Conservation (phyloP, 306 rosid genomes). For the Oxytropis ochrocephala region DNA sequence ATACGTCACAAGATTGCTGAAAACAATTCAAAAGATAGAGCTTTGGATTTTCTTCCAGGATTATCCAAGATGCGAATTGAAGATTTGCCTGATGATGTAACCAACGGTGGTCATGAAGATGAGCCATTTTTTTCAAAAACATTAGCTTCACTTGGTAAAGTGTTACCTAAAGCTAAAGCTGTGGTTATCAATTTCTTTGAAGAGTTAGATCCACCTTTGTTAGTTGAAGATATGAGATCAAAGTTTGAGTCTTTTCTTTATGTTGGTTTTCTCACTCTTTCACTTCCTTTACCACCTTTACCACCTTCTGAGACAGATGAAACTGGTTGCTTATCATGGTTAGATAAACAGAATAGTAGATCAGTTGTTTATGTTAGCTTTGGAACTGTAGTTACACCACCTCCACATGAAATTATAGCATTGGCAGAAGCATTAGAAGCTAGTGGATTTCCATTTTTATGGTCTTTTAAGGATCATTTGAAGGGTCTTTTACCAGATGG, state of each 20-base stretch:
- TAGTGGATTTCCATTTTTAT: slow-evolving; percentile 24
- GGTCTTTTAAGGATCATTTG: slow-evolving; percentile 28
- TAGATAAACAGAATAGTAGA: slow-evolving; percentile 1
- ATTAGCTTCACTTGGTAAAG: slow-evolving; percentile 18
- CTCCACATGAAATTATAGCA: slow-evolving; percentile 19
- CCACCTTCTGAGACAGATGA: slow-evolving; percentile 6
- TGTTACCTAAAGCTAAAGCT: slow-evolving; percentile 27
- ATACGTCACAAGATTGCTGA: slow-evolving; percentile 10
- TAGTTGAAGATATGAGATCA: slow-evolving; percentile 25
- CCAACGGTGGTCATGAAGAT: not conserved
- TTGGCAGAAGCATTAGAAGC: slow-evolving; percentile 47
- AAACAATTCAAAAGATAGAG: not conserved
- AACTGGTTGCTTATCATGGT: slow-evolving; percentile 31
- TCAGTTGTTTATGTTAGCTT: slow-evolving; percentile 32
- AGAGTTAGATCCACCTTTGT: slow-evolving; percentile 23
- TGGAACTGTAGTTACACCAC: slow-evolving; percentile 29
- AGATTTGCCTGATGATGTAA: slow-evolving; percentile 30
- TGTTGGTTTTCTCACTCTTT: slow-evolving; percentile 34
- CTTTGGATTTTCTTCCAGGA: slow-evolving; percentile 41
- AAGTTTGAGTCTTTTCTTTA: slow-evolving; percentile 20
- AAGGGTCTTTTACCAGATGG: slow-evolving; percentile 23
- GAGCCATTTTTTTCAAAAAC: slow-evolving; percentile 22
- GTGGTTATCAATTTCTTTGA: slow-evolving; percentile 32
- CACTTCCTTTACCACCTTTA: slow-evolving; percentile 2
- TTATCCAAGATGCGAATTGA: slow-evolving; percentile 21